Percentiles rank a stretch among this genome's conserved stretches.
phyloP scores from a whole-genome alignment of 192 early-diverging fungal species.

The Podila horticola region DNA sequence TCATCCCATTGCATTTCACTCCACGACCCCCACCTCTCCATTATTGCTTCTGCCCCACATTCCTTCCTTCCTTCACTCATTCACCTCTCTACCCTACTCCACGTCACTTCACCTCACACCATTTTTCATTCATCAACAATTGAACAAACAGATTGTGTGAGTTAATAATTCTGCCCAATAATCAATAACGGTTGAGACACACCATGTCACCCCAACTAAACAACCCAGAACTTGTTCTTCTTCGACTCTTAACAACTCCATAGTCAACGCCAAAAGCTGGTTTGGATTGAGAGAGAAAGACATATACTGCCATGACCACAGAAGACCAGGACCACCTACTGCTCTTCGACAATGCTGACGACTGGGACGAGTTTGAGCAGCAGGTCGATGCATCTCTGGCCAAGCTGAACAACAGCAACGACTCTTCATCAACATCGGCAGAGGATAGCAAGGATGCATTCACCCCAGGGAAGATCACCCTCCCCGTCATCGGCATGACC shows the following conservation, averaged over 20 bases:
- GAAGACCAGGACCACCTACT: conserved; percentile 40
- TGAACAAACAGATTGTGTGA: too few species aligned
- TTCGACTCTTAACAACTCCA: not conserved
- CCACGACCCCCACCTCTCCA: not conserved
- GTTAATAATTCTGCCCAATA: not conserved
- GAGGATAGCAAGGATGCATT: not conserved
- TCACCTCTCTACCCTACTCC: not conserved
- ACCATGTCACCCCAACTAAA: not conserved
- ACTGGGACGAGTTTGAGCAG: conserved; percentile 51
- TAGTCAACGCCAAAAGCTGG: not conserved
- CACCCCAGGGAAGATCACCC: conserved; percentile 24
- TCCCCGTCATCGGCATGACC: conserved; percentile 28
- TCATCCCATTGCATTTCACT: not conserved
- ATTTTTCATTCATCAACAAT: not conserved
- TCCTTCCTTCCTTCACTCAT: not conserved
- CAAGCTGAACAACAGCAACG: conserved; percentile 8
- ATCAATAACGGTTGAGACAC: too few species aligned
- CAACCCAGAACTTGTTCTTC: not conserved
- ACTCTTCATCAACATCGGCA: conserved; percentile 4
- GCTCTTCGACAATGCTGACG: conserved; percentile 30
- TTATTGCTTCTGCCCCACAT: not conserved
- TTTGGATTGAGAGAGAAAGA: not conserved
- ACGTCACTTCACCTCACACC: not conserved
- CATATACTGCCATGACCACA: conserved; percentile 19
- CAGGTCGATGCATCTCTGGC: conserved; percentile 29